Conservation (phyloP, 2,329 filamentous ascomycete species). For the Colletotrichum simmondsii region DNA sequence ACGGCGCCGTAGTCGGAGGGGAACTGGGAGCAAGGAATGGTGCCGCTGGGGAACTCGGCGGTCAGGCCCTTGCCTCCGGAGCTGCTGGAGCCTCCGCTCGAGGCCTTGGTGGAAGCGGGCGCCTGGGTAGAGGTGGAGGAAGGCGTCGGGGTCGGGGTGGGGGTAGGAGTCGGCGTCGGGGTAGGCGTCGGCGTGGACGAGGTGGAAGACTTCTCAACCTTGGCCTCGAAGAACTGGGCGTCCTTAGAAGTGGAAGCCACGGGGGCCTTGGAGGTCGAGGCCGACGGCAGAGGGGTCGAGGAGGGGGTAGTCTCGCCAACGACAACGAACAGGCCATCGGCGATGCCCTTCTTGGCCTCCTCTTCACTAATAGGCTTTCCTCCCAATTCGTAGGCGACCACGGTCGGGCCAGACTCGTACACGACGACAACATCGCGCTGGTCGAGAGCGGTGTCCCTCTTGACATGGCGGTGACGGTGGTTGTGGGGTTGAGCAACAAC, state of each 20-base stretch:
- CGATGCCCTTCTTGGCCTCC: constrained; percentile 78
- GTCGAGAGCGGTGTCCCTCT: constrained; percentile 62
- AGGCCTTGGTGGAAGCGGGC: constrained; percentile 39
- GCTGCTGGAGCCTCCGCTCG: constrained; percentile 39
- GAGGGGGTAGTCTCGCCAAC: constrained; percentile 68
- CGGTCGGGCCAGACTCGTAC: constrained; percentile 69
- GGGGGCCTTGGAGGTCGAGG: constrained; percentile 47
- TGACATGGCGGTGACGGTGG: constrained; percentile 69
- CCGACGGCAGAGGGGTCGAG: constrained; percentile 56
- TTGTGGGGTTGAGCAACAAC: constrained; percentile 68
- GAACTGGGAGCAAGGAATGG: constrained; percentile 77
- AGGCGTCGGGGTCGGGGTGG: constrained; percentile 31
- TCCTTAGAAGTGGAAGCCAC: constrained; percentile 47
- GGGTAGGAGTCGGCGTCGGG: constrained; percentile 41
- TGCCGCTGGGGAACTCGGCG: constrained; percentile 79
- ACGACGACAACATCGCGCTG: constrained; percentile 63
- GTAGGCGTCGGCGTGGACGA: constrained; percentile 43
- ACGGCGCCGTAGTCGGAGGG: constrained; percentile 85
- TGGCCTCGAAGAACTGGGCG: constrained; percentile 64
- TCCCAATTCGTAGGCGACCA: constrained; percentile 78
- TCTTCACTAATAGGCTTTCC: constrained; percentile 69
- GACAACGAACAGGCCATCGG: constrained; percentile 75
- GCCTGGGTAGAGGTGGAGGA: constrained; percentile 37
- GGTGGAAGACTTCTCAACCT: constrained; percentile 45
- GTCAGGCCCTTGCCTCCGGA: constrained; percentile 65